Evolutionary conservation across 371 early-diverging fungal genomes (phyloP).

Genomic region (Mucor mucedo): DNA sequence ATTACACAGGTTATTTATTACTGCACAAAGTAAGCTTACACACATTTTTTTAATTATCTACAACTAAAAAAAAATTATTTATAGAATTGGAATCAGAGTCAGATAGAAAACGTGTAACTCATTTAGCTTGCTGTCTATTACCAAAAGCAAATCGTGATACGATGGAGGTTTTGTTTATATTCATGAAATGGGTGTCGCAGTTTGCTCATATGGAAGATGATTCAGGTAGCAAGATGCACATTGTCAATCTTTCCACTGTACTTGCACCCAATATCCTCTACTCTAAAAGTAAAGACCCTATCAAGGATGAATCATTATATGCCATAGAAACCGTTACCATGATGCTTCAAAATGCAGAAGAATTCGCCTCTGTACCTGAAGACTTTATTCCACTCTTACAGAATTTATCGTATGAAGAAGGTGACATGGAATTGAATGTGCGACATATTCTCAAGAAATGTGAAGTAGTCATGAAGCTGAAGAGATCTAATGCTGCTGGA

Average conservation of each 20-base stretch:
- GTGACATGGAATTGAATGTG: constrained; percentile 60
- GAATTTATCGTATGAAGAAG: constrained; percentile 60
- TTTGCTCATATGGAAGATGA: constrained; percentile 58
- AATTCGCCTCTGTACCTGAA: constrained; percentile 77
- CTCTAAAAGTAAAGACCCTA: constrained; percentile 78
- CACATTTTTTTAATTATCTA: neutral
- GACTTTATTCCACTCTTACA: constrained; percentile 68
- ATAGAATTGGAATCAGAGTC: constrained; percentile 61
- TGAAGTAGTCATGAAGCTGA: constrained; percentile 62
- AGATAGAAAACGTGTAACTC: constrained; percentile 70
- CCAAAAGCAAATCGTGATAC: constrained; percentile 93
- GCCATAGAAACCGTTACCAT: constrained; percentile 79
- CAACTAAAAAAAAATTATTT: constrained; percentile 6
- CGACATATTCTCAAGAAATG: constrained; percentile 70
- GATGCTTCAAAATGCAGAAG: constrained; percentile 75
- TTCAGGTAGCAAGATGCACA: constrained; percentile 83
- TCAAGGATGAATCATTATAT: constrained; percentile 64
- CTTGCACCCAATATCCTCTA: constrained; percentile 93
- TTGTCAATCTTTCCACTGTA: constrained; percentile 89
- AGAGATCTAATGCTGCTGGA: constrained; percentile 38
- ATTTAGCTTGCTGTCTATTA: constrained; percentile 82
- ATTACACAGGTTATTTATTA: constrained; percentile 83
- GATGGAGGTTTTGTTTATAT: constrained; percentile 84
- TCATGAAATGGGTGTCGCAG: constrained; percentile 83
- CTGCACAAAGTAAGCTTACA: constrained; percentile 68